Conservation (phyloP, 1,139 yeast species). For the Debaryomyces sp. region DNA sequence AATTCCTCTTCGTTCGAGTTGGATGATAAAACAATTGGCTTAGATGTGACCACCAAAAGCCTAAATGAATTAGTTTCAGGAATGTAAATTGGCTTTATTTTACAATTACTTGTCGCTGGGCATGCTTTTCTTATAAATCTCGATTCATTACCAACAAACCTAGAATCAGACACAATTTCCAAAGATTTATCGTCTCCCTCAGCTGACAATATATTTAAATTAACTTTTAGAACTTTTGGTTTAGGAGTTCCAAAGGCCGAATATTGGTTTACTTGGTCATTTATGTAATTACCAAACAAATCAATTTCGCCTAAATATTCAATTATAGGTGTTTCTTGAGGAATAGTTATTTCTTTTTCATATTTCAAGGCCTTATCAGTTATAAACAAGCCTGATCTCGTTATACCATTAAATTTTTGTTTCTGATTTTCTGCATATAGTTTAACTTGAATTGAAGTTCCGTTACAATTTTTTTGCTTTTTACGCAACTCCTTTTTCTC, state of each 20-base stretch:
- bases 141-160: constrained; percentile 76
- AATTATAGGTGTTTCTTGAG: constrained; percentile 55
- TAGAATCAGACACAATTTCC: constrained; percentile 73
- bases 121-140: constrained; percentile 80
- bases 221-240: constrained; percentile 63
- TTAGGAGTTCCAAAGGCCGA: constrained; percentile 82
- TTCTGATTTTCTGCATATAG: constrained; percentile 57
- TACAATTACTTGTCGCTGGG: constrained; percentile 65
- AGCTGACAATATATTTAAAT: constrained; percentile 32
- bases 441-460: constrained; percentile 40
- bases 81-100: constrained; percentile 55
- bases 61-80: constrained; percentile 48
- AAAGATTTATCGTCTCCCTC: constrained; percentile 16
- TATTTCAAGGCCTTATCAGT: constrained; percentile 26
- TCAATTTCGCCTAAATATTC: constrained; percentile 79
- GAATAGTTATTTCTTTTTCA: constrained; percentile 29
- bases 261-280: constrained; percentile 75
- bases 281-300: constrained; percentile 60
- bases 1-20: constrained; percentile 60
- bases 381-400: constrained; percentile 67
- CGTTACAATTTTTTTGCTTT: constrained; percentile 25
- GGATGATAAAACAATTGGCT: constrained; percentile 45
- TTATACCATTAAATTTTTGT: constrained; percentile 71
- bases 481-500: constrained; percentile 26
- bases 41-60: constrained; percentile 61